Evolutionary conservation across 2,329 filamentous ascomycete species (phyloP).

Genomic region (Raffaelea arxii): DNA sequence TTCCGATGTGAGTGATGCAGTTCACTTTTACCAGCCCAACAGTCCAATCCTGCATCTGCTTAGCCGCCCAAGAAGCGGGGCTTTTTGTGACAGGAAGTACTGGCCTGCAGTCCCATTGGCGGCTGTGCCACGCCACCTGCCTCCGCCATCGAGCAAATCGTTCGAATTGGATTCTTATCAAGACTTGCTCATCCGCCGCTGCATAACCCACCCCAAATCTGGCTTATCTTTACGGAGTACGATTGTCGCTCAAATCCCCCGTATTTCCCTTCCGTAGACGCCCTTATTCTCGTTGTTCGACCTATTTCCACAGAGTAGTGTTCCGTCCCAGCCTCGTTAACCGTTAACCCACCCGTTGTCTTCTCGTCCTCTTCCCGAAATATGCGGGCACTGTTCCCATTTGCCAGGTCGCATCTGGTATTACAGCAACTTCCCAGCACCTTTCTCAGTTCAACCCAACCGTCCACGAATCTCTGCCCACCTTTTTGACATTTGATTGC

Average conservation of each 20-base stretch:
- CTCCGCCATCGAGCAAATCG: too few species aligned
- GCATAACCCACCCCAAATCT: too few species aligned
- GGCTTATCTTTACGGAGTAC: too few species aligned
- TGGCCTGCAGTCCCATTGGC: constrained; percentile 6
- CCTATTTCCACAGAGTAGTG: neutral
- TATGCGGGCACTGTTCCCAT: constrained; percentile 9
- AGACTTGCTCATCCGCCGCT: too few species aligned
- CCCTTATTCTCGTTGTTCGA: neutral
- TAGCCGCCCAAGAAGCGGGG: constrained; percentile 8
- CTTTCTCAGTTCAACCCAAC: neutral
- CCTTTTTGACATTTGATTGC: neutral
- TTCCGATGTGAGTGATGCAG: too few species aligned
- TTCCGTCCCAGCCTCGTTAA: neutral
- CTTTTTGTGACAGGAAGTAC: constrained; percentile 6
- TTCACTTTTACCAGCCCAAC: too few species aligned
- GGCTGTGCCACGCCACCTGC: neutral
- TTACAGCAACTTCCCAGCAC: too few species aligned
- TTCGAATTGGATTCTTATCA: too few species aligned
- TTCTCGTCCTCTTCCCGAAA: constrained; percentile 1
- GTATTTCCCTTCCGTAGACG: too few species aligned
- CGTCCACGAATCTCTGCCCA: neutral
- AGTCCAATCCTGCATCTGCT: neutral
- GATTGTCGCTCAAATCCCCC: too few species aligned
- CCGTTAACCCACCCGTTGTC: neutral
- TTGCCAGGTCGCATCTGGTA: constrained; percentile 3